phyloP scores from a whole-genome alignment of 176 grass and related monocot genomes.

The Lolium multiflorum region DNA sequence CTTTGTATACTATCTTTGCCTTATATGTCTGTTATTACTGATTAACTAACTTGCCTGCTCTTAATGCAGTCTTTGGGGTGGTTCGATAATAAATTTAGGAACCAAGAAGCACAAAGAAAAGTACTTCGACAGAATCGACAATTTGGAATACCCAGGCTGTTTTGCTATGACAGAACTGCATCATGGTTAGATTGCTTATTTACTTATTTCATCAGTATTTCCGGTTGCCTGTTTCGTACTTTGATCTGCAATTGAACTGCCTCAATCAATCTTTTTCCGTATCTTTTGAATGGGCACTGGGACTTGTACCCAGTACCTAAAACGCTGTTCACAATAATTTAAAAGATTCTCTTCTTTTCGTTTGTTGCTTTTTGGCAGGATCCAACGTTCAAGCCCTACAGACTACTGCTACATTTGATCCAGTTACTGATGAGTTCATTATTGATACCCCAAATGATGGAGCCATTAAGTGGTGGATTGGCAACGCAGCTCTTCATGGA shows the following conservation, averaged over 20 bases:
- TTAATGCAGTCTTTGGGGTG: conserved; percentile 90
- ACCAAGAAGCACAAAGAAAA: conserved; percentile 95
- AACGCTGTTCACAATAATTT: conserved; percentile 36
- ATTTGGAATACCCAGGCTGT: conserved; percentile 94
- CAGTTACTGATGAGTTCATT: conserved; percentile 87
- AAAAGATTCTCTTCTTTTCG: conserved; percentile 3
- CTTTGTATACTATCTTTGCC: background rate
- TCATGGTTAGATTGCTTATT: conserved; percentile 72
- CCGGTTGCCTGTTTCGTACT: background rate
- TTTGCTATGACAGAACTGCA: conserved; percentile 99
- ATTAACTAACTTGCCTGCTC: conserved; percentile 36
- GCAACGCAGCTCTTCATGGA: conserved; percentile 90
- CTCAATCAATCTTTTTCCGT: conserved; percentile 3
- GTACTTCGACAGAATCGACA: conserved; percentile 89
- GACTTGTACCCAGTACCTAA: conserved; percentile 30
- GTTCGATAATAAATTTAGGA: conserved; percentile 84
- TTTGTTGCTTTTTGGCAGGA: conserved; percentile 48
- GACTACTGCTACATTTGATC: conserved; percentile 99
- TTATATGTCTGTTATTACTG: background rate
- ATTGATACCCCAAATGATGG: conserved; percentile 96
- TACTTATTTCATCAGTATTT: background rate
- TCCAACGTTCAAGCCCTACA: conserved; percentile 97
- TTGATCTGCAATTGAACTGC: background rate
- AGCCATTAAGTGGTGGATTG: conserved; percentile 99
- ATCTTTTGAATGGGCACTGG: background rate